Percentiles rank a stretch among this genome's conserved stretches.
Evolutionary conservation across 257 asterid species (phyloP).

Genomic region (Scutellaria barbata): DNA sequence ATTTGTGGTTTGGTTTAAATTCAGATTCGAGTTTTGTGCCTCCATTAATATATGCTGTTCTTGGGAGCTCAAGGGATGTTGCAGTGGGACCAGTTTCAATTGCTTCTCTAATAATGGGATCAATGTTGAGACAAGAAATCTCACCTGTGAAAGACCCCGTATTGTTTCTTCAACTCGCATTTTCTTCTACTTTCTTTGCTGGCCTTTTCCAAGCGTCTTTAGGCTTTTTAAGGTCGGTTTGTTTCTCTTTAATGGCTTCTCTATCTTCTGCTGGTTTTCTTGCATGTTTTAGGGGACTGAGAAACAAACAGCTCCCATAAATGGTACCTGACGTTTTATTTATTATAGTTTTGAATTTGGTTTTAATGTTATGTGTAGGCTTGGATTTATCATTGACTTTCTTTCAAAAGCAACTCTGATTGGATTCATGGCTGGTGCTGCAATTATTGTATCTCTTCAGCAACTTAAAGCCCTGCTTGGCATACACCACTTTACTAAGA

Average conservation of each 20-base stretch:
- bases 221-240: constrained; percentile 60
- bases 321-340: too few species aligned
- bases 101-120: constrained; percentile 71
- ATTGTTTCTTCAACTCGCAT: constrained; percentile 74
- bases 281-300: neutral
- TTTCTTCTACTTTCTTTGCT: constrained; percentile 76
- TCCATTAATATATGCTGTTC: constrained; percentile 66
- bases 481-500: constrained; percentile 55
- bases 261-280: neutral
- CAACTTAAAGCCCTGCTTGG: constrained; percentile 79
- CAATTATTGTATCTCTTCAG: constrained; percentile 76
- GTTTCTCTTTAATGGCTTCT: neutral
- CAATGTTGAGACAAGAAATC: constrained; percentile 70
- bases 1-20: neutral
- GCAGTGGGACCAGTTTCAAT: constrained; percentile 87
- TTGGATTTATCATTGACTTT: constrained; percentile 75
- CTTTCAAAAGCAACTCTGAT: constrained; percentile 73
- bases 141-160: constrained; percentile 58
- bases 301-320: constrained; percentile 13
- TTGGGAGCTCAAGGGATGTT: constrained; percentile 81
- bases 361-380: constrained; percentile 36
- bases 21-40: constrained; percentile 89
- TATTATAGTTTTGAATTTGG: neutral
- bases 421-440: constrained; percentile 92
- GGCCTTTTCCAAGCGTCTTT: constrained; percentile 73